Base-by-base conservation (phyloP, 2,329 filamentous ascomycete genomes). In the Pyrenochaeta sp. region DNA sequence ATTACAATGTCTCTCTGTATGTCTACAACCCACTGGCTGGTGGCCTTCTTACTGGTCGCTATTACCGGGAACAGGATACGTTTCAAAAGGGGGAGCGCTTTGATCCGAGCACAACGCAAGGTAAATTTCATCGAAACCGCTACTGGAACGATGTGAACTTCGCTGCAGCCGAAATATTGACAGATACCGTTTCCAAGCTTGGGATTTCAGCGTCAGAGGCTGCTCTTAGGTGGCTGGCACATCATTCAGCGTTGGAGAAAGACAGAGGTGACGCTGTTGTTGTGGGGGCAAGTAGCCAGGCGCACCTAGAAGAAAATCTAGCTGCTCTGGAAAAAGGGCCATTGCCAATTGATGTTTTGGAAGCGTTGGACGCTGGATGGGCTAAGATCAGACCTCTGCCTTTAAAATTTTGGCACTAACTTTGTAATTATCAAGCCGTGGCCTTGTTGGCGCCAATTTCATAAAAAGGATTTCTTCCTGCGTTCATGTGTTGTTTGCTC, bases 321-420 rank as follows among this genome's bases (percentile, higher is more conserved):
- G 75, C 67, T 35, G 82, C 85, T 60, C 64, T 86, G 29, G 83
- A 86, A 64, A 85, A 86, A 65, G 84, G 89, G 0, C 88, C 89
- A n/a, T n/a, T n/a, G n/a, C n/a, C n/a, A n/a, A n/a, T n/a, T n/a
- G n/a, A n/a, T n/a, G n/a, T n/a, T n/a, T n/a, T n/a, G n/a, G n/a
- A n/a, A n/a, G n/a, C n/a, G n/a, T n/a, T 96, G n/a, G n/a, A n/a
- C n/a, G n/a, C n/a, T n/a, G n/a, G n/a, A n/a, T n/a, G n/a, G n/a
- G n/a, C n/a, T n/a, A n/a, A n/a, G n/a, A n/a, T n/a, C n/a, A n/a
- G n/a, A n/a, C n/a, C n/a, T n/a, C n/a, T n/a, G n/a, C n/a, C n/a
- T n/a, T n/a, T n/a, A n/a, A n/a, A n/a, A n/a, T n/a, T n/a, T n/a
- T n/a, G n/a, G n/a, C n/a, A n/a, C n/a, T n/a, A n/a, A n/a, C n/a